A percentile compares a stretch with the other conserved stretches of the same genome.
These are phyloP conservation scores for Catharanthus roseus DNA, from an alignment of 257 asterid genomes.

Conservation along the genomic window DNA sequence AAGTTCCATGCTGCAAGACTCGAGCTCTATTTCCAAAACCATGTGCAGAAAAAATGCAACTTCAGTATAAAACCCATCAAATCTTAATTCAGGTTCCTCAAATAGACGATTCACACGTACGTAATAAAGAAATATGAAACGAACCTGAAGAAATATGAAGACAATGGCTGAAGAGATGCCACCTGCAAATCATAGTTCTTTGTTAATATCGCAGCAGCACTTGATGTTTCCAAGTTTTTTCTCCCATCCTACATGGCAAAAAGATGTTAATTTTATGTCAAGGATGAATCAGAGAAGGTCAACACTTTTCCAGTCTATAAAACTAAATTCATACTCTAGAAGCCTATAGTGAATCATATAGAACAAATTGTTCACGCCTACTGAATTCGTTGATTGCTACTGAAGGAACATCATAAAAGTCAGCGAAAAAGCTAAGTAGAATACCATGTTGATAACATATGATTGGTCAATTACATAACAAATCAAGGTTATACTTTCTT, in stretches of 20 bases:
- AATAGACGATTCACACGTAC: not conserved
- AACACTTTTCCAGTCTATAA: not conserved
- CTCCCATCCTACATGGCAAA: not conserved
- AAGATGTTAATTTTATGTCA: not conserved
- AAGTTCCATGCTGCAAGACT: not conserved
- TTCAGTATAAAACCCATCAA: not conserved
- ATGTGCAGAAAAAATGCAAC: not conserved
- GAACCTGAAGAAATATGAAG: not conserved
- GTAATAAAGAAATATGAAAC: not conserved
- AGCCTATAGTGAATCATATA: not conserved
- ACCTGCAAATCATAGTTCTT: slow-evolving; percentile 1
- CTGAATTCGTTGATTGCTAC: not conserved
- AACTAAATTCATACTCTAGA: not conserved
- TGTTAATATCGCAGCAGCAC: not conserved
- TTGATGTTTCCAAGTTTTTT: slow-evolving; percentile 1
- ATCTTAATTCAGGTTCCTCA: not conserved
- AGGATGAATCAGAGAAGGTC: not conserved
- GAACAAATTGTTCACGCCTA: not conserved
- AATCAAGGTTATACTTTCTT: not conserved
- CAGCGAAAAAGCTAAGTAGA: slow-evolving; percentile 1
- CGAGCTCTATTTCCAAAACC: not conserved
- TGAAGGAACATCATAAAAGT: not conserved
- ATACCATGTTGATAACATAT: not conserved
- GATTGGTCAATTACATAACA: not conserved
- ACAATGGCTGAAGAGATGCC: not conserved